Base-by-base conservation (phyloP, 257 asterid species). In the Solanum ossicruentum region DNA sequence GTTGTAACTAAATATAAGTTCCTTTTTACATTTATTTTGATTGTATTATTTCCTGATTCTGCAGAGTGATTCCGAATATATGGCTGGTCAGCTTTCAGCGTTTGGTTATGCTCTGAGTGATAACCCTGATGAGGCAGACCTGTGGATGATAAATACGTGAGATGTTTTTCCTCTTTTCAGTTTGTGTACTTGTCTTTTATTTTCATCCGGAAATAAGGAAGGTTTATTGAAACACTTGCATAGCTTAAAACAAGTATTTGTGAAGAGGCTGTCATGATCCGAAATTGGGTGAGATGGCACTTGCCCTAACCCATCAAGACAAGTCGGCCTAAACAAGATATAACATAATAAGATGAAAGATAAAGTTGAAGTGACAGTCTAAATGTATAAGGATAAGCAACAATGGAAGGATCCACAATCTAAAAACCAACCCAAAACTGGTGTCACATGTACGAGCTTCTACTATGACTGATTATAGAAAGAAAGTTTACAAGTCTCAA, bases 1-100 rank as follows among this genome's bases (percentile, higher is more conserved):
- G 8, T 67, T 55, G 32, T 73, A 41, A 66, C 57, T 36, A 49
- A 71, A 70, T 36, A 12, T 83, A 17, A 66, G 60, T 45, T 54
- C n/a, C 23, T 15, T 77, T 77, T 86, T 83, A 55, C 82, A 58
- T 57, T 84, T 81, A 79, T 81, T 51, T 58, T 86, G 61, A 77
- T 77, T 51, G 21, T 77, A 23, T 77, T 67, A 66, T 45, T 32
- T 83, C 51, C 55, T 73, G 58, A 23, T 73, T 72, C 70, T 85
- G 84, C 95, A 96, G 98, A 96, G 99, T 86, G 99, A 96, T 90
- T 93, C 98, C 57, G 99, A 96, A 89, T 96, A 95, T 88, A 96
- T 96, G 98, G 99, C 98, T 12, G 98, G 99, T 15, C 99, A 95
- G 89, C 98, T 96, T 85, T 92, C 99, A 83, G 97, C 98, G 56